Evolutionary conservation across 495 filamentous ascomycete genomes (phyloP).

Genomic region (Penicillium verhagenii): DNA sequence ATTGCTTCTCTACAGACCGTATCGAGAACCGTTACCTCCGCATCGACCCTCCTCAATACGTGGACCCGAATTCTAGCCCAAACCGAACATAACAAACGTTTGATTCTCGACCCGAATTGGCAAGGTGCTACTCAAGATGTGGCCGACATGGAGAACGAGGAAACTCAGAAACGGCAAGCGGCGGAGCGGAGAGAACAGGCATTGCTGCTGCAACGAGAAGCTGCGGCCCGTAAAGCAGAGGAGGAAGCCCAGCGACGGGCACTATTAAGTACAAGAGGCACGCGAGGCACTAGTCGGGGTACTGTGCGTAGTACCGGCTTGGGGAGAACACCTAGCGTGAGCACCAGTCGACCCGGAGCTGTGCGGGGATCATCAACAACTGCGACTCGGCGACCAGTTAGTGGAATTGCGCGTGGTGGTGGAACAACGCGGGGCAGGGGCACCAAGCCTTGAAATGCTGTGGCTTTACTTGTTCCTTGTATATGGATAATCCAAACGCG

Average conservation of each 20-base stretch:
- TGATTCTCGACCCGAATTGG: conserved; percentile 87
- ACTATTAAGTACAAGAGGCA: conserved; percentile 49
- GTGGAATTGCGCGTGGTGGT: conserved; percentile 48
- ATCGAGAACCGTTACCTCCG: conserved; percentile 76
- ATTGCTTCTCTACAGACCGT: conserved; percentile 60
- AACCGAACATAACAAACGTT: conserved; percentile 92
- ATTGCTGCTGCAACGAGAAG: conserved; percentile 71
- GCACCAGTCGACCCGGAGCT: conserved; percentile 31
- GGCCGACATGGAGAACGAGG: conserved; percentile 77
- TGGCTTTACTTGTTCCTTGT: conserved; percentile 5
- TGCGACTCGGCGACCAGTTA: conserved; percentile 45
- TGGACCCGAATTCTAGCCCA: conserved; percentile 96
- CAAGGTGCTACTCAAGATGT: conserved; percentile 84
- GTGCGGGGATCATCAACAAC: conserved; percentile 34
- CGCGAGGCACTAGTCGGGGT: conserved; percentile 46
- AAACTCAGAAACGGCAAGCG: conserved; percentile 64
- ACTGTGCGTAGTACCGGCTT: conserved; percentile 47
- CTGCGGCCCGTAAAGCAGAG: conserved; percentile 64
- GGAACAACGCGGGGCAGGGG: conserved; percentile 16
- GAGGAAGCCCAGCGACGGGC: conserved; percentile 64
- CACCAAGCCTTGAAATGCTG: conserved; percentile 6
- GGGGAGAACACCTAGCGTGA: conserved; percentile 42
- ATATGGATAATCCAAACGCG: neutral
- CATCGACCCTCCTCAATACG: conserved; percentile 91
- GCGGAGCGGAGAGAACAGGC: conserved; percentile 72